Percentiles rank a stretch among this genome's conserved stretches.
These are phyloP conservation scores for Sclerotinia subarctica DNA, from an alignment of 2,329 filamentous ascomycete species.

Conservation along the genomic window DNA sequence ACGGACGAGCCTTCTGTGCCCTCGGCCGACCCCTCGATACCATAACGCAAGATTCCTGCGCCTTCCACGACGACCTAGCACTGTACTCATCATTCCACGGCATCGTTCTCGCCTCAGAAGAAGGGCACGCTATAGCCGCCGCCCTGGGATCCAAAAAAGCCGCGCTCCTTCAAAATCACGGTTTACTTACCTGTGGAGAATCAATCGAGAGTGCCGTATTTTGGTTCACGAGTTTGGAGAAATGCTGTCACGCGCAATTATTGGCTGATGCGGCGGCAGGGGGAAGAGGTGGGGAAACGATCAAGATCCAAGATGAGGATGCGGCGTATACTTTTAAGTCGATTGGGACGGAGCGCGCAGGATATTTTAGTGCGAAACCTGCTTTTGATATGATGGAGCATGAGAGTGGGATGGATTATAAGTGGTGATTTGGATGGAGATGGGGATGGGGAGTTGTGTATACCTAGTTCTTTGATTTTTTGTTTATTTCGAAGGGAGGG, in stretches of 20 bases:
- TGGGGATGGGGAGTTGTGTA: no score
- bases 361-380: slow-evolving; percentile 70
- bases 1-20: slow-evolving; percentile 59
- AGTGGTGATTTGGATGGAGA: slow-evolving; percentile 26
- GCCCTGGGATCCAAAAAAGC: slow-evolving; percentile 50
- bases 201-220: slow-evolving; percentile 51
- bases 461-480: no score
- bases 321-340: slow-evolving; percentile 65
- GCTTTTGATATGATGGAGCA: slow-evolving; percentile 67
- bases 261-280: slow-evolving; percentile 58
- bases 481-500: not conserved
- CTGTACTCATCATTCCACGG: slow-evolving; percentile 48
- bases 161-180: slow-evolving; percentile 54
- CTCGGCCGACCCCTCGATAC: slow-evolving; percentile 47
- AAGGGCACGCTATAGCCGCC: slow-evolving; percentile 48
- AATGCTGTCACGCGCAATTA: slow-evolving; percentile 48
- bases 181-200: slow-evolving; percentile 50
- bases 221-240: slow-evolving; percentile 53
- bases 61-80: slow-evolving; percentile 47
- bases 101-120: slow-evolving; percentile 51
- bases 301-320: slow-evolving; percentile 67
- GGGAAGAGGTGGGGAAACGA: slow-evolving; percentile 59
- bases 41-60: slow-evolving; percentile 54
- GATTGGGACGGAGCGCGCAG: slow-evolving; percentile 58
- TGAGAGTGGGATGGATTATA: slow-evolving; percentile 43